Evolutionary conservation across 2,329 filamentous ascomycete species (phyloP).

Genomic region (Paraconiothyrium sp.): DNA sequence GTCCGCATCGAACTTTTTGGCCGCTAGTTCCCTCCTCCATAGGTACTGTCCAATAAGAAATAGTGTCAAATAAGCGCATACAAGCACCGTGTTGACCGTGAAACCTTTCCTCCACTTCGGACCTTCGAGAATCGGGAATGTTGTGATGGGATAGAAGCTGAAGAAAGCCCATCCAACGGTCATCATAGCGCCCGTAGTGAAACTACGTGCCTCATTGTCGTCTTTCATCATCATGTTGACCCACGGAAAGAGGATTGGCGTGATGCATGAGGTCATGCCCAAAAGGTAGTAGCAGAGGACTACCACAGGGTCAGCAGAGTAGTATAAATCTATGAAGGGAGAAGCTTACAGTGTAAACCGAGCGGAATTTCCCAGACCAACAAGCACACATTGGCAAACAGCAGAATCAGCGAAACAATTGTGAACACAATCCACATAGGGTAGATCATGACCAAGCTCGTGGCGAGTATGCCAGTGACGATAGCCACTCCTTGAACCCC

Average conservation of each 20-base stretch:
- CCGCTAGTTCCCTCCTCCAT: conserved; percentile 38
- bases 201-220: conserved; percentile 54
- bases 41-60: conserved; percentile 46
- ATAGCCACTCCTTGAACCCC: conserved; percentile 57
- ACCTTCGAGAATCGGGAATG: conserved; percentile 41
- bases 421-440: conserved; percentile 59
- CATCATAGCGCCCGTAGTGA: conserved; percentile 51
- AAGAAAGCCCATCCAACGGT: conserved; percentile 43
- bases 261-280: conserved; percentile 36
- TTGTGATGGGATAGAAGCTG: conserved; percentile 40
- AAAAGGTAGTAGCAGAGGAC: conserved; percentile 37
- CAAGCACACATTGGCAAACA: conserved; percentile 57
- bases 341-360: conserved; percentile 41
- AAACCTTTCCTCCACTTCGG: conserved; percentile 42
- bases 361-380: conserved; percentile 59
- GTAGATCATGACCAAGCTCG: conserved; percentile 59
- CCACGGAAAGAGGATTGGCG: conserved; percentile 38
- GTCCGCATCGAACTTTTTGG: conserved; percentile 30
- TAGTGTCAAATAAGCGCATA: conserved; percentile 40
- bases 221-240: conserved; percentile 39
- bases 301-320: conserved; percentile 17
- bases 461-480: conserved; percentile 58
- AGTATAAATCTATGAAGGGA: no score
- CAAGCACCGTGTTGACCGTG: conserved; percentile 34
- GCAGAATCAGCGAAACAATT: conserved; percentile 43